Evolutionary conservation across 257 asterid species (phyloP).

Genomic region (Solanum piurae): DNA sequence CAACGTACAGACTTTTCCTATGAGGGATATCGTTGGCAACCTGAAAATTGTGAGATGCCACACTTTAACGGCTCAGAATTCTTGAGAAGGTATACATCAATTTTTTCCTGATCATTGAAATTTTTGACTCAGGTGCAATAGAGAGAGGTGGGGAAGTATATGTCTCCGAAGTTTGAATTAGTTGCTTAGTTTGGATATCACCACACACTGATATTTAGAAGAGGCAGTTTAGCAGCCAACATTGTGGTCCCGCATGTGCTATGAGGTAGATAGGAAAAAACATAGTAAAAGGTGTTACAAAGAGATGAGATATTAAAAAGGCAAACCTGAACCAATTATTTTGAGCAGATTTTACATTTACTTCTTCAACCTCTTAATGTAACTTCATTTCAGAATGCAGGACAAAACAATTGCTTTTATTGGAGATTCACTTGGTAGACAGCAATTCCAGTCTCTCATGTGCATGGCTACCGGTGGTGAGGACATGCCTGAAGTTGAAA

Average conservation of each 20-base stretch:
- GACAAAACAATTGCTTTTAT: conserved; percentile 66
- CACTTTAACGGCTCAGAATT: conserved; percentile 36
- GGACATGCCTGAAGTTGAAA: conserved; percentile 42
- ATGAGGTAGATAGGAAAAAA: not conserved
- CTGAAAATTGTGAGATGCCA: conserved; percentile 56
- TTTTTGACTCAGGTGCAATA: not conserved
- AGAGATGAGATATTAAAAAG: not conserved
- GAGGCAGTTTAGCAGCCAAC: not conserved
- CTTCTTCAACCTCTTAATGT: conserved; percentile 5
- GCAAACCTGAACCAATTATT: not conserved
- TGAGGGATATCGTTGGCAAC: conserved; percentile 75
- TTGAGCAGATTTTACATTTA: not conserved
- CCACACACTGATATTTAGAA: not conserved
- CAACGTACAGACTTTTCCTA: conserved; percentile 67
- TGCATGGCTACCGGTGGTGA: conserved; percentile 69
- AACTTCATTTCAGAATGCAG: conserved; percentile 53
- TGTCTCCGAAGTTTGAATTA: not conserved
- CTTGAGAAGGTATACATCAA: conserved; percentile 36
- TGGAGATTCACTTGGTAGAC: conserved; percentile 78
- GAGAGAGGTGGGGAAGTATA: not conserved
- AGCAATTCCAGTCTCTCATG: conserved; percentile 78
- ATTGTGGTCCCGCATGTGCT: not conserved
- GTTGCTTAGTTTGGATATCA: not conserved
- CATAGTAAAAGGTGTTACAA: not conserved
- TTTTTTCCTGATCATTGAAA: not conserved